Evolutionary conservation across 2,329 filamentous ascomycete genomes (phyloP).

Genomic region (Pestalotiopsis sp.): DNA sequence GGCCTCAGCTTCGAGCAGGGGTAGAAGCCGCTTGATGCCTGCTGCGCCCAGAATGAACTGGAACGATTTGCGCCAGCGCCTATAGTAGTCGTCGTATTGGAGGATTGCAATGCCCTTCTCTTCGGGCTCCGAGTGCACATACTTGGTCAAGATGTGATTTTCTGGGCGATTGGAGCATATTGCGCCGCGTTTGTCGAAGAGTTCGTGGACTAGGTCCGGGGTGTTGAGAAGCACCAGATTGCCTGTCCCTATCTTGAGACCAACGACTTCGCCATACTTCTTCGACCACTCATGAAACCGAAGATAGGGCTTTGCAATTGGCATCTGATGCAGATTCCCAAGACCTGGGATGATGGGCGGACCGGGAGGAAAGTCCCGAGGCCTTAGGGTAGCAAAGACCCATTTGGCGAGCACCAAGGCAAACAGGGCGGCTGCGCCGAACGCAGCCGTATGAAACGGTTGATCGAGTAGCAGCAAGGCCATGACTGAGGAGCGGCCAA

Average conservation of each 20-base stretch:
- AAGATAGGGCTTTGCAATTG: conserved; percentile 7
- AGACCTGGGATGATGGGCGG: conserved; percentile 12
- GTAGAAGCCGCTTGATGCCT: conserved; percentile 9
- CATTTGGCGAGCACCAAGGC: background rate
- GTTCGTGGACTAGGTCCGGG: conserved; percentile 1
- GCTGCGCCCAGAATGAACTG: conserved; percentile 10
- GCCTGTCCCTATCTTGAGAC: conserved; percentile 7
- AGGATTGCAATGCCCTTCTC: conserved; percentile 10
- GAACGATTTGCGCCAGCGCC: conserved; percentile 14
- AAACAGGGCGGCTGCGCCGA: background rate
- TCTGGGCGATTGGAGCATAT: conserved; percentile 11
- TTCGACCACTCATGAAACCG: conserved; percentile 9
- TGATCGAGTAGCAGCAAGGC: too few relatives aligned
- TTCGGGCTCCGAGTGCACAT: conserved; percentile 8
- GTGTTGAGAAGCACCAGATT: conserved; percentile 12
- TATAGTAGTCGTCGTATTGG: conserved; percentile 14
- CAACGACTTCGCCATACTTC: conserved; percentile 12
- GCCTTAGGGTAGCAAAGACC: conserved; percentile 4
- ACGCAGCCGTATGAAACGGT: background rate
- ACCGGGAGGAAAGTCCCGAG: conserved; percentile 11
- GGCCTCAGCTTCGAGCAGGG: conserved; percentile 14
- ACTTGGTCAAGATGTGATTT: conserved; percentile 12
- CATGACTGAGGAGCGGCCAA: too few relatives aligned
- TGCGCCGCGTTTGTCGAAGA: conserved; percentile 13
- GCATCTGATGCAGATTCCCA: conserved; percentile 12